Evolutionary conservation across 2,329 filamentous ascomycete species (phyloP).

Genomic region (Pseudocercospora macadamiae): DNA sequence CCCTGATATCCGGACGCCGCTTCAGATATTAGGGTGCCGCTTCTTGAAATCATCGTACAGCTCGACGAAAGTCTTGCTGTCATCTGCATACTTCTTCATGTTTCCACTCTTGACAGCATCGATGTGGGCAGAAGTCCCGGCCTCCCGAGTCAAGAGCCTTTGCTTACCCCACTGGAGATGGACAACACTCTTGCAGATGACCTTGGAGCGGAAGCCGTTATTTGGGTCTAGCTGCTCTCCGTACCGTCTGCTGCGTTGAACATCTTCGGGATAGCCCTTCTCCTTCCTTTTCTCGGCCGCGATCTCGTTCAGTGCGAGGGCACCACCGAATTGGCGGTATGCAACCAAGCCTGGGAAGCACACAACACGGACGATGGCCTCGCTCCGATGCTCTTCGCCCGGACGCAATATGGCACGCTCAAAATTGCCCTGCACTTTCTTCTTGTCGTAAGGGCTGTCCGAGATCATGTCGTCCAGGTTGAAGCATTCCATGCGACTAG

Average conservation of each 20-base stretch:
- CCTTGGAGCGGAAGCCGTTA: constrained; percentile 34
- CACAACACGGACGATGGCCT: constrained; percentile 36
- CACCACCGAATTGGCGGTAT: constrained; percentile 34
- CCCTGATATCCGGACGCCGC: too few relatives aligned
- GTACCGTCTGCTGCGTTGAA: neutral
- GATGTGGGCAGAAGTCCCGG: constrained; percentile 34
- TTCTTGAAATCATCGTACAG: constrained; percentile 22
- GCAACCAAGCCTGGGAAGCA: constrained; percentile 33
- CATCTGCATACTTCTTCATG: constrained; percentile 38
- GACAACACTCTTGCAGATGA: constrained; percentile 34
- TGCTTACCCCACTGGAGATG: constrained; percentile 36
- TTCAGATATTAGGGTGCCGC: too few relatives aligned
- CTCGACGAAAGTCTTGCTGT: constrained; percentile 38
- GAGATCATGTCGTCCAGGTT: constrained; percentile 33
- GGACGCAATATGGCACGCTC: constrained; percentile 25
- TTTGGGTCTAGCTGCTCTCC: constrained; percentile 17
- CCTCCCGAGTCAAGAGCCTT: constrained; percentile 34
- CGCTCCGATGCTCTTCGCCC: constrained; percentile 18
- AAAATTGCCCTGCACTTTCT: constrained; percentile 14
- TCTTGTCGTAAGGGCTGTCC: constrained; percentile 29
- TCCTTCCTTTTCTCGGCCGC: constrained; percentile 17
- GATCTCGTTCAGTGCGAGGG: constrained; percentile 25
- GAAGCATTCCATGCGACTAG: constrained; percentile 32
- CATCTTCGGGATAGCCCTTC: constrained; percentile 16
- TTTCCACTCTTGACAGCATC: constrained; percentile 28